Evolutionary conservation across 169 alveolate species (phyloP), one percentile per base, ranked within the genome.

Genomic region (Plasmodium vinckei): DNA sequence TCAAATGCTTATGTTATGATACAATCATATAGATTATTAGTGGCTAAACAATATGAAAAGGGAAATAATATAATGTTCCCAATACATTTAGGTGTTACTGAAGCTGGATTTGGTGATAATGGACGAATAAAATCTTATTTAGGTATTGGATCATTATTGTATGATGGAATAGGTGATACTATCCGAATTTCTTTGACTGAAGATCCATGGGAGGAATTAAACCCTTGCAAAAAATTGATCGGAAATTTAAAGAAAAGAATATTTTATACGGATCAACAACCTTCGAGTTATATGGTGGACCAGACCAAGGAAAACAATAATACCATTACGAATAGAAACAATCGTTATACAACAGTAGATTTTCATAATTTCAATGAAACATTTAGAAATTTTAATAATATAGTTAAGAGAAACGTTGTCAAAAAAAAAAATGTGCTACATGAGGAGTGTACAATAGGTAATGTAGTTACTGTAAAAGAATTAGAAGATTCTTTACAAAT

Each of bases 101-200:
- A 95, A 73, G 97, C 97, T 10, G 97, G 97, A 1, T 94, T 93
- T 88, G 97, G 97, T 64, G 84, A 72, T 65, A 96, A 94, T 71
- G 97, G 97, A 39, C 91, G 97, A 23, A 93, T 95, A 12, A 94
- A 94, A 73, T 92, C 96, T 42, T 93, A 94, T 12, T 63, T 94
- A 21, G 97, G 97, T 9, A 95, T 95, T 57, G 97, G 97, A 13
- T 72, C 96, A 2, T 82, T 95, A 87, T 91, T 95, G 46, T 89
- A 93, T 56, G 97, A 95, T 69, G 97, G 97, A 21, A 91, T 95
- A 46, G 97, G 97, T 42, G 97, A 95, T 72, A 95, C 97, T 17
- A 92, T 95, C 60, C 51, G 97, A n/a, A 94, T 93, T 69, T 94
- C 97, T n/a, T 75, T 95, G 46, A 95, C 97, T 0, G 97, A 95